Base-by-base conservation (phyloP, 108 stramenopile genomes). In the Discostella stelligeroides region DNA sequence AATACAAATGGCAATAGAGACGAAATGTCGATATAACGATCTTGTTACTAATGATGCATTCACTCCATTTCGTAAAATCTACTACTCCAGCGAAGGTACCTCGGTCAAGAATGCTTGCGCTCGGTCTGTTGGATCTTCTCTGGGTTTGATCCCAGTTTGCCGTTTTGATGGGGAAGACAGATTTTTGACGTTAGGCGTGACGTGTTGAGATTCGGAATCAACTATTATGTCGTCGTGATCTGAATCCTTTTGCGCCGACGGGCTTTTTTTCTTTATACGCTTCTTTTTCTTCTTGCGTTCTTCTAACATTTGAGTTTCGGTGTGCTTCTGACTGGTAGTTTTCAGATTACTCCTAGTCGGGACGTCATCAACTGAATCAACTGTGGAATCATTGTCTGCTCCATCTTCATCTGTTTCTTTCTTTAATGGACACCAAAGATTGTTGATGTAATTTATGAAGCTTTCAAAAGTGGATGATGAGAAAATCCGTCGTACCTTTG, bases 21-120 rank as follows among this genome's bases (percentile, higher is more conserved):
- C n/a, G n/a, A n/a, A n/a, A n/a, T n/a, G n/a, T n/a, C n/a, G n/a
- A n/a, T n/a, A n/a, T n/a, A n/a, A n/a, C n/a, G n/a, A n/a, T n/a
- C n/a, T n/a, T n/a, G n/a, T n/a, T n/a, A n/a, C n/a, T n/a, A n/a
- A n/a, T n/a, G n/a, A n/a, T n/a, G n/a, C n/a, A n/a, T n/a, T n/a
- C n/a, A n/a, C n/a, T n/a, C n/a, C n/a, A n/a, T n/a, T n/a, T n/a
- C n/a, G n/a, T n/a, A n/a, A n/a, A n/a, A n/a, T n/a, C n/a, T n/a
- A n/a, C n/a, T n/a, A n/a, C n/a, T n/a, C n/a, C n/a, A n/a, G n/a
- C n/a, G 66, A 46, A 17, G 74, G 75, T 40, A 66, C 46, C 38
- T 81, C 80, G 37, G 80, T 81, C 61, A 81, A 58, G 41, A 81
- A 81, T 45, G 66, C 75, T 38, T 76, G 69, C 17, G 66, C 70